A percentile compares a stretch with the other conserved stretches of the same genome.
Conservation (phyloP, 192 early-diverging fungal genomes). For the Backusella luteola region DNA sequence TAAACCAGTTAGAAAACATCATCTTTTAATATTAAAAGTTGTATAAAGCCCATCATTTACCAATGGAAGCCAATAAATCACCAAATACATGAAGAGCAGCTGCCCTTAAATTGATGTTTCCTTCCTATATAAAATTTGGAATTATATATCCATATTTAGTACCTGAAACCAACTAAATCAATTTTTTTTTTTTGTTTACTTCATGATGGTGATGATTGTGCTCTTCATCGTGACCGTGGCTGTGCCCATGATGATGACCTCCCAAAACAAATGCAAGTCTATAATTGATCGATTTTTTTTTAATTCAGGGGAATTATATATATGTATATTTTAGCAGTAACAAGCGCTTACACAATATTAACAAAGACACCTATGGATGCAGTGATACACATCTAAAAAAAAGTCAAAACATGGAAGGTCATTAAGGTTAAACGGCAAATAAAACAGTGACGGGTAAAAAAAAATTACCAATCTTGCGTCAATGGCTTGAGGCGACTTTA, state of each 20-base stretch:
- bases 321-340: constrained; percentile 7
- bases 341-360: constrained; percentile 67
- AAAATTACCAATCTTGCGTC: constrained; percentile 56
- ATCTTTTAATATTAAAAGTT: background rate
- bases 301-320: background rate
- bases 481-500: constrained; percentile 59
- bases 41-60: background rate
- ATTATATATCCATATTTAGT: constrained; percentile 1
- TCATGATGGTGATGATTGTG: constrained; percentile 39
- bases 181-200: background rate
- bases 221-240: constrained; percentile 26
- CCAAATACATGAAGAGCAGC: constrained; percentile 80
- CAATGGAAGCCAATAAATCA: constrained; percentile 77
- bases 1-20: background rate
- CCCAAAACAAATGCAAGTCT: constrained; percentile 58
- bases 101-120: constrained; percentile 69
- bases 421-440: background rate
- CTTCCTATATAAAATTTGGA: constrained; percentile 19
- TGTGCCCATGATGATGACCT: constrained; percentile 43
- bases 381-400: constrained; percentile 58
- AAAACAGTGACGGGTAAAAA: background rate
- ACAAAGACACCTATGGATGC: constrained; percentile 71
- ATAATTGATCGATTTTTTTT: background rate
- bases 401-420: background rate
- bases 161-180: background rate